Conservation (phyloP, 163 green algal species). For the Scenedesmus sp. region DNA sequence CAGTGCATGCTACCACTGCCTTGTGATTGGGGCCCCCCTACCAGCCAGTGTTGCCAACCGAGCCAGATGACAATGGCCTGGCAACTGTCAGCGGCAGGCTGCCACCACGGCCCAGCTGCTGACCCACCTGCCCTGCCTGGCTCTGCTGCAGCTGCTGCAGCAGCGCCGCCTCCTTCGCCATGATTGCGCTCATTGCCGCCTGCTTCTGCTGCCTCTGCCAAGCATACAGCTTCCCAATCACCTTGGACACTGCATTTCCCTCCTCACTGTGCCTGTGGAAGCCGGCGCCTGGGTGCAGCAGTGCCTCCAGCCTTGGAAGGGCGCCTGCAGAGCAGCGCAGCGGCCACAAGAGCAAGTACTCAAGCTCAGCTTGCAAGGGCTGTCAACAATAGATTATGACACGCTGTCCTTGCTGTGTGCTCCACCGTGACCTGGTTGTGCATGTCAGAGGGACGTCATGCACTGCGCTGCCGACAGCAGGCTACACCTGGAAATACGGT, state of each 20-base stretch:
- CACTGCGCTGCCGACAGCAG: background rate
- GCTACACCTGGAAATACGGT: background rate
- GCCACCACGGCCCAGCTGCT: background rate
- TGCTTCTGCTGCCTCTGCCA: slow-evolving; percentile 3
- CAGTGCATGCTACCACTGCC: background rate
- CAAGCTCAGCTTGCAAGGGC: background rate
- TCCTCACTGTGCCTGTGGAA: background rate
- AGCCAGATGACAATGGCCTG: background rate
- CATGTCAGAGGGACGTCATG: background rate
- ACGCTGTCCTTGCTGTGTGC: background rate
- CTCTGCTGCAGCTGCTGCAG: background rate
- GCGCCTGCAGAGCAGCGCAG: background rate
- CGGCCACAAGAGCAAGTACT: background rate
- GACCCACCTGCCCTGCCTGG: background rate
- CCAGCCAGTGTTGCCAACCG: background rate
- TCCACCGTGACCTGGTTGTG: no score
- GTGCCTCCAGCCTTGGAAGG: background rate
- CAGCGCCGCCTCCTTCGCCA: background rate
- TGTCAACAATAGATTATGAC: background rate
- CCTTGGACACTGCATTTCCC: background rate
- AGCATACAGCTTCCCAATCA: background rate
- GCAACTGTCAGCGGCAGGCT: background rate
- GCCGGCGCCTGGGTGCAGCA: background rate
- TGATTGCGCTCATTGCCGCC: background rate
- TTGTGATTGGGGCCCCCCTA: background rate